Percentiles rank a stretch among this genome's conserved stretches.
Conservation (phyloP, 257 asterid species). For the Mitragyna speciosa region DNA sequence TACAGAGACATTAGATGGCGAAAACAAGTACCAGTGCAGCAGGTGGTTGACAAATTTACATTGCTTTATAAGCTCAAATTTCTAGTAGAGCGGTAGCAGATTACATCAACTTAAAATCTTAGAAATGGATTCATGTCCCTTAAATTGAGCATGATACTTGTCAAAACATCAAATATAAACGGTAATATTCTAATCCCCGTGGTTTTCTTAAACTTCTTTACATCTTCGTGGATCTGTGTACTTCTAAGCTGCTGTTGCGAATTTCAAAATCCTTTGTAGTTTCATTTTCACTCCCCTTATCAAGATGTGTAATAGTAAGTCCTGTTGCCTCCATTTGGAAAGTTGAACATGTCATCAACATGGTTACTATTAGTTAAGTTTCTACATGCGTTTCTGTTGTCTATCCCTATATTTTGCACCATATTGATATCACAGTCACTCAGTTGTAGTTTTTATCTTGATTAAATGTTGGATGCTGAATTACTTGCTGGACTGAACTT, state of each 20-base stretch:
- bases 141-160: not conserved
- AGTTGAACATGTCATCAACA: not conserved
- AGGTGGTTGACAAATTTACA: conserved; percentile 37
- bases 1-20: conserved; percentile 80
- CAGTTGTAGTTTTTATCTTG: not conserved
- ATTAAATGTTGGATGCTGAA: not conserved
- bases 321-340: not conserved
- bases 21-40: conserved; percentile 76
- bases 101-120: not conserved
- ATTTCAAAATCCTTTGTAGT: not conserved
- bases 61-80: not conserved
- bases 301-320: not conserved
- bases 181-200: not conserved
- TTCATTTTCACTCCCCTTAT: not conserved
- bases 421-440: not conserved
- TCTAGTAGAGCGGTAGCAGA: not conserved
- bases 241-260: not conserved
- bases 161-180: not conserved
- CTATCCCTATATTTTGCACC: not conserved
- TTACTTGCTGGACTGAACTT: not conserved
- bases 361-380: not conserved
- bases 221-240: not conserved
- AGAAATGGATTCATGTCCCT: not conserved
- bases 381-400: not conserved
- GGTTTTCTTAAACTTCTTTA: not conserved